phyloP scores from a whole-genome alignment of 1,284 basidiomycete genomes.

The Fistulinella staudtii region DNA sequence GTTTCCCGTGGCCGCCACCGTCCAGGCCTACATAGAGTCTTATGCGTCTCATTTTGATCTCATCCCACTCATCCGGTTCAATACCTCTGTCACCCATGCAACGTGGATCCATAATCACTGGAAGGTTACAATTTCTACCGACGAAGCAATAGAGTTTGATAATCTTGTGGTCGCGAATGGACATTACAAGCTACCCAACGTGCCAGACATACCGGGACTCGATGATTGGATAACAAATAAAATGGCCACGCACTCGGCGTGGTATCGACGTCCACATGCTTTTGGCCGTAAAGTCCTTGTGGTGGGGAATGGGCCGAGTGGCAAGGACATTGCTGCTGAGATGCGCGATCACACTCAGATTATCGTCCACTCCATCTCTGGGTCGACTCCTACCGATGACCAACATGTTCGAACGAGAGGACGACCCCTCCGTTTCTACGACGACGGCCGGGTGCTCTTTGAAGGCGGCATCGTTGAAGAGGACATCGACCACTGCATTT shows the following conservation, averaged over 20 bases:
- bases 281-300: conserved; percentile 55
- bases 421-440: conserved; percentile 41
- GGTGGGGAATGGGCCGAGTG: conserved; percentile 69
- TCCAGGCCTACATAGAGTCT: conserved; percentile 57
- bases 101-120: conserved; percentile 45
- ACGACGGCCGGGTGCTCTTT: conserved; percentile 50
- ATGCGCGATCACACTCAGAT: conserved; percentile 41
- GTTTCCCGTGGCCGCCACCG: conserved; percentile 54
- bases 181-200: conserved; percentile 61
- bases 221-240: conserved; percentile 49
- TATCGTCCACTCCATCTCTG: conserved; percentile 57
- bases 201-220: conserved; percentile 58
- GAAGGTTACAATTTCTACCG: conserved; percentile 42
- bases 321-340: conserved; percentile 60
- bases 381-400: conserved; percentile 27
- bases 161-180: conserved; percentile 69
- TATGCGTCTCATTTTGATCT: conserved; percentile 60
- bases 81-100: conserved; percentile 44
- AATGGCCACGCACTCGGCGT: conserved; percentile 58
- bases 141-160: conserved; percentile 47
- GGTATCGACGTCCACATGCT: conserved; percentile 56
- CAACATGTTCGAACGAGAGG: conserved; percentile 44
- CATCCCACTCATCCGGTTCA: conserved; percentile 50
- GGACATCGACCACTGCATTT: conserved; percentile 56
- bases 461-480: conserved; percentile 54